Evolutionary conservation across 2,329 filamentous ascomycete genomes (phyloP).

Genomic region (Juglanconis sp.): DNA sequence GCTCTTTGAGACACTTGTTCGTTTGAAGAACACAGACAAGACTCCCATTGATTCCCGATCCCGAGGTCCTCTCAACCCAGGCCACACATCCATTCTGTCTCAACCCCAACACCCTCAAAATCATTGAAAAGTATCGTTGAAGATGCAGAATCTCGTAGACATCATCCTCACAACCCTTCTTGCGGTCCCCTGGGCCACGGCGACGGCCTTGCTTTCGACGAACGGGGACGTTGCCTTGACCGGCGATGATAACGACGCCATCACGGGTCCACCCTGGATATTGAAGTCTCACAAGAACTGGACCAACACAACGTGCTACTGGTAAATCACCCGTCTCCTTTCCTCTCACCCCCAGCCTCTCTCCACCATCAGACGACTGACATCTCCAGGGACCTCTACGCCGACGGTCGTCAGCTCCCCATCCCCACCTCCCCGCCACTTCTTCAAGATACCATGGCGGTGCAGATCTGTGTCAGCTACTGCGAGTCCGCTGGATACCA

Average conservation of each 20-base stretch:
- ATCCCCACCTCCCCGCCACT: neutral
- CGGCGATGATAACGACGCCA: neutral
- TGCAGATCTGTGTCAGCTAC: neutral
- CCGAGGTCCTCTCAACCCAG: too few relatives aligned
- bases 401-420: neutral
- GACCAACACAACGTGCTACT: neutral
- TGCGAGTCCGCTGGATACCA: neutral
- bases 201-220: too few relatives aligned
- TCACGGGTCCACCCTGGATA: neutral
- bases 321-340: neutral
- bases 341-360: too few relatives aligned
- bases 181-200: too few relatives aligned
- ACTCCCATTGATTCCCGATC: too few relatives aligned
- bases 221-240: neutral
- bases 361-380: neutral
- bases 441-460: neutral
- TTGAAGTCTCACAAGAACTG: neutral
- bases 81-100: too few relatives aligned
- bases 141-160: too few relatives aligned
- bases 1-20: too few relatives aligned
- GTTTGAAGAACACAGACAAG: too few relatives aligned
- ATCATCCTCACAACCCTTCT: too few relatives aligned
- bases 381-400: neutral
- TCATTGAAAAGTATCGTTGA: too few relatives aligned
- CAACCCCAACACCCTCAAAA: too few relatives aligned